A percentile compares a stretch with the other conserved stretches of the same genome.
phyloP scores from a whole-genome alignment of 306 rosid genomes.

The Arachis hypogaea region DNA sequence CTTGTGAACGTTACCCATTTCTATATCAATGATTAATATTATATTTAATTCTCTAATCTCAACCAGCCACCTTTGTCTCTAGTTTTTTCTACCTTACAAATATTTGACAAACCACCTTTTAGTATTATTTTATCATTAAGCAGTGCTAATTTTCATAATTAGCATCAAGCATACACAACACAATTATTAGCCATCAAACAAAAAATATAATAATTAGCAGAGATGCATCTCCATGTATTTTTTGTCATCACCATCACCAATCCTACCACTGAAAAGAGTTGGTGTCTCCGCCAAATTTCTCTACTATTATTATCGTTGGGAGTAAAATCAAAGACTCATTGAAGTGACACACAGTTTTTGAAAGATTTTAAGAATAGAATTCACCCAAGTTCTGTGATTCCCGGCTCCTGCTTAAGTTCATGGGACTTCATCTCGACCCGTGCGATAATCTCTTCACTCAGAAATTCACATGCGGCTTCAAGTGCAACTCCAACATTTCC shows the following conservation, averaged over 20 bases:
- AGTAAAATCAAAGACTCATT: constrained; percentile 55
- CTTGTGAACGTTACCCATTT: too few relatives aligned
- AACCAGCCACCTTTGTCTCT: background rate
- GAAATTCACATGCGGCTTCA: constrained; percentile 75
- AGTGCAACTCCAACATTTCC: constrained; percentile 61
- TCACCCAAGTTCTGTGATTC: constrained; percentile 45
- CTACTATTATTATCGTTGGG: constrained; percentile 18
- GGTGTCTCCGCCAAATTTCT: background rate
- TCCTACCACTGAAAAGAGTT: too few relatives aligned
- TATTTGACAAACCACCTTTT: background rate
- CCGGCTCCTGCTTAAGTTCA: constrained; percentile 64
- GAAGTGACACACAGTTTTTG: constrained; percentile 59
- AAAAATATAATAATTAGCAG: background rate
- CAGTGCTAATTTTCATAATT: background rate
- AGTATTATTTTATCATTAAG: too few relatives aligned
- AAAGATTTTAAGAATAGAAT: constrained; percentile 56
- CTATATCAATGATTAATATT: background rate
- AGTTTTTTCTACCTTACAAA: constrained; percentile 31
- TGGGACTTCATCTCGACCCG: constrained; percentile 84
- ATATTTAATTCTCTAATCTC: constrained; percentile 37
- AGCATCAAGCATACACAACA: background rate
- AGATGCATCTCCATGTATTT: background rate
- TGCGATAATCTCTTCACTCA: constrained; percentile 77
- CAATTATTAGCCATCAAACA: constrained; percentile 26
- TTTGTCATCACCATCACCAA: too few relatives aligned